These are phyloP conservation scores for Diaporthe citri DNA, from an alignment of 2,329 filamentous ascomycete genomes.

Conservation along the genomic window DNA sequence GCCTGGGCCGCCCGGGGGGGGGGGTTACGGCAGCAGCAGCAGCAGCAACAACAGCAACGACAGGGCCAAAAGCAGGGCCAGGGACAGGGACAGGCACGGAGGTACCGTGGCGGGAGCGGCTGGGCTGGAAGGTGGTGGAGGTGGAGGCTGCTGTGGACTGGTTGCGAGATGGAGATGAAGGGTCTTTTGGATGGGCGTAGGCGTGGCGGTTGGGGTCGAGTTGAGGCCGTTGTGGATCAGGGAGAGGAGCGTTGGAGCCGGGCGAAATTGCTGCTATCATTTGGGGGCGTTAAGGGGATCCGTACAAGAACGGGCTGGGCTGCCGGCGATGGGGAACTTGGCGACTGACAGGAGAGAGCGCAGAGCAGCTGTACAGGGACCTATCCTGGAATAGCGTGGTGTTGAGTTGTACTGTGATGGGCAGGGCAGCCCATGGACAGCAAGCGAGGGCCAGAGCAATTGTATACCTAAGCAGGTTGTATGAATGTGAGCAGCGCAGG, in stretches of 20 bases:
- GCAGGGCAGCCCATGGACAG: constrained; percentile 5
- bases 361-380: constrained; percentile 4
- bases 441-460: neutral
- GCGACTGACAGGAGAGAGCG: constrained; percentile 25
- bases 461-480: neutral
- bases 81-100: constrained; percentile 45
- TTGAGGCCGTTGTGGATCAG: constrained; percentile 48
- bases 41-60: constrained; percentile 5
- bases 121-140: constrained; percentile 37
- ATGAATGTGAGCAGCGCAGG: neutral
- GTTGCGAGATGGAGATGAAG: constrained; percentile 24
- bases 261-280: constrained; percentile 52
- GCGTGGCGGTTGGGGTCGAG: constrained; percentile 42
- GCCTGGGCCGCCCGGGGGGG: constrained; percentile 26
- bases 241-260: constrained; percentile 48
- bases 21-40: neutral
- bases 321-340: constrained; percentile 25
- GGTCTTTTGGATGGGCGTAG: constrained; percentile 39
- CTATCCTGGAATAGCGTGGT: constrained; percentile 27
- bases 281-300: constrained; percentile 39
- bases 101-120: constrained; percentile 40
- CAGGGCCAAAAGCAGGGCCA: constrained; percentile 34
- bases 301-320: constrained; percentile 27
- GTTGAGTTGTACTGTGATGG: constrained; percentile 13
- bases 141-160: constrained; percentile 12